Evolutionary conservation across 257 asterid species (phyloP), one percentile per base, ranked within the genome.

Genomic region (Scutellaria baicalensis): DNA sequence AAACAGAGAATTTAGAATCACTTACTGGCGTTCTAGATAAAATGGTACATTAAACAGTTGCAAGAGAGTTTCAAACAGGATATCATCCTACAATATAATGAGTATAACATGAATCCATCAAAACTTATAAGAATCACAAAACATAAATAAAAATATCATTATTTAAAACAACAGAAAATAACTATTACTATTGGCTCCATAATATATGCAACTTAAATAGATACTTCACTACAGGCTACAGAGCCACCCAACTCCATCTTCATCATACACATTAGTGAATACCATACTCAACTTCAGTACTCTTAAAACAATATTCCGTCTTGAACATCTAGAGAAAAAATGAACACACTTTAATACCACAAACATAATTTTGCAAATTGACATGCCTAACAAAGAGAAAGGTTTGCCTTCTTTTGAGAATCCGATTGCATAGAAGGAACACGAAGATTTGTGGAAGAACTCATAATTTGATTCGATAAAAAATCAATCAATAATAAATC

Each of bases 51-150:
- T 56, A 59, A 85, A 74, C 71, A 89, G 83, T 78, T 80, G 92
- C 87, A 94, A 69, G 79, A 94, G 97, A 85, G 86, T 84, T 72
- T 91, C 85, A 73, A 91, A 91, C 68, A 94, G 79, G 69, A 91
- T 78, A 75, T 89, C 99, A 68, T 94, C 99, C 99, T 91, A 55
- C 73, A 82, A 69, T 70, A 73, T 27, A 57, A 63, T 75, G 71
- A 82, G 74, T 43, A 58, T 16, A 48, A 4, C 21, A 36, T 6
- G 70, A 44, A 13, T 40, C 9, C 52, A 40, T 35, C 49, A 33
- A 23, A 61, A 52, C 55, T 64, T 42, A 20, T n/a, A 68, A 36
- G 54, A 57, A 39, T 17, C 42, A 16, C 40, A 40, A 20, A 75
- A 55, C 40, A 40, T 9, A 18, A 14, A 38, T 44, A 5, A 62